Percentiles rank a stretch among this genome's conserved stretches.
These are phyloP conservation scores for Fomitopsis serialis DNA, from an alignment of 768 basidiomycete genomes.

Conservation along the genomic window DNA sequence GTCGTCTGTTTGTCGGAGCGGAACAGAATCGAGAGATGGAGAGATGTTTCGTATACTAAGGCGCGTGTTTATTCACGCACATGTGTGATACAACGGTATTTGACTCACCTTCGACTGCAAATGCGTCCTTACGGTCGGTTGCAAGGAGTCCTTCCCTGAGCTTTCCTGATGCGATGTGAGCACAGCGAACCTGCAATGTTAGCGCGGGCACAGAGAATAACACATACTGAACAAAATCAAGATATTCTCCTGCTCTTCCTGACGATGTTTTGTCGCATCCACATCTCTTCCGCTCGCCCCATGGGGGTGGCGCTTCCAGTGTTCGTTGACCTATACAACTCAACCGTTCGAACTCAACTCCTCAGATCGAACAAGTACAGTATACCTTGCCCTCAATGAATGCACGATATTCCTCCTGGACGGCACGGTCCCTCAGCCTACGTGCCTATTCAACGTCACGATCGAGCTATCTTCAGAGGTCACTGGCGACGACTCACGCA, in stretches of 20 bases:
- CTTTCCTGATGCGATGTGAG: slow-evolving; percentile 47
- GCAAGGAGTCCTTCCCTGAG: slow-evolving; percentile 69
- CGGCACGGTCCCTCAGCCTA: slow-evolving; percentile 53
- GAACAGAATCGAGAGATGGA: slow-evolving; percentile 61
- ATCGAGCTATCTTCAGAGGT: not conserved
- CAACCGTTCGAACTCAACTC: too few species aligned
- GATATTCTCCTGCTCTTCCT: slow-evolving; percentile 61
- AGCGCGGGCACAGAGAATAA: not conserved
- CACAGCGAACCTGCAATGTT: not conserved
- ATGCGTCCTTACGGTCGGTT: slow-evolving; percentile 50
- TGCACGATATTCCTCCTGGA: slow-evolving; percentile 62
- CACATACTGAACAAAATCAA: slow-evolving; percentile 68
- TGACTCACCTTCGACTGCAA: slow-evolving; percentile 61
- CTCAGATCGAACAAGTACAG: slow-evolving; percentile 11
- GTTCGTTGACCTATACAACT: slow-evolving; percentile 41
- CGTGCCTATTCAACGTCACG: slow-evolving; percentile 29
- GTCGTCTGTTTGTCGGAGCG: slow-evolving; percentile 54
- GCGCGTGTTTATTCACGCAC: not conserved
- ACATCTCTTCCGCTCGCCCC: slow-evolving; percentile 2
- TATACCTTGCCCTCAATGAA: slow-evolving; percentile 66
- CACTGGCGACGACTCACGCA: slow-evolving; percentile 44
- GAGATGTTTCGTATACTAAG: slow-evolving; percentile 69
- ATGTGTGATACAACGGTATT: not conserved
- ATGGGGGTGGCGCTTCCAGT: slow-evolving; percentile 36
- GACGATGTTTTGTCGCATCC: slow-evolving; percentile 23